These are phyloP conservation scores for Colletotrichum eremochloae DNA, from an alignment of 2,329 filamentous ascomycete genomes.

Conservation along the genomic window DNA sequence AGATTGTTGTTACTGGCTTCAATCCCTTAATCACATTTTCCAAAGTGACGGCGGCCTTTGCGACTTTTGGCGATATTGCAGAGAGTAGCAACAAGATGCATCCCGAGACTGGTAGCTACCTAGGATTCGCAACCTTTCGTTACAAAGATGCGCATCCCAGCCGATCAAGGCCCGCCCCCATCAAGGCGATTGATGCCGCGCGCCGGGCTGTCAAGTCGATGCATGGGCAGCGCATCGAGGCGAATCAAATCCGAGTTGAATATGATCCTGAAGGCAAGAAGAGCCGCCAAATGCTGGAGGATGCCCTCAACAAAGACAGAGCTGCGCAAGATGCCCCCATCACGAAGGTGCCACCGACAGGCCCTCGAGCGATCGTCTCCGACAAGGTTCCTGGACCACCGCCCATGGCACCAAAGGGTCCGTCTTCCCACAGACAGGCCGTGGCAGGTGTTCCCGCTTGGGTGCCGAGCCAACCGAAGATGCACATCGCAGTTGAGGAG, in stretches of 20 bases:
- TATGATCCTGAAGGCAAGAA: constrained; percentile 90
- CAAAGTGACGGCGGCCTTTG: constrained; percentile 82
- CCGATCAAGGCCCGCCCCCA: constrained; percentile 63
- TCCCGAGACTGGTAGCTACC: constrained; percentile 91
- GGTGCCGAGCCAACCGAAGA: constrained; percentile 60
- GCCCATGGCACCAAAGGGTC: constrained; percentile 88
- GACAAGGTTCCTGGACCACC: constrained; percentile 74
- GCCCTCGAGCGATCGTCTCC: constrained; percentile 51
- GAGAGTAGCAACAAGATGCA: constrained; percentile 95
- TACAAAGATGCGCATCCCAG: constrained; percentile 80
- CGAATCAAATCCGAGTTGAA: constrained; percentile 82
- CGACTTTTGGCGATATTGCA: constrained; percentile 86
- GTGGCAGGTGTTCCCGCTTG: constrained; percentile 49
- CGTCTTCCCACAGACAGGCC: constrained; percentile 68
- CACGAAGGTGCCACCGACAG: constrained; percentile 53
- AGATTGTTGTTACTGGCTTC: constrained; percentile 96
- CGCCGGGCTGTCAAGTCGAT: constrained; percentile 83
- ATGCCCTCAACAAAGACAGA: constrained; percentile 76
- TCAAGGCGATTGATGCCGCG: constrained; percentile 84
- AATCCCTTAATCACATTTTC: constrained; percentile 88
- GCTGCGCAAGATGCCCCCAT: constrained; percentile 52
- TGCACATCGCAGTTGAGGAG: constrained; percentile 71
- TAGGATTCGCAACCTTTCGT: constrained; percentile 92
- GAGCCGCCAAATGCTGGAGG: constrained; percentile 83
- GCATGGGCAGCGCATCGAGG: constrained; percentile 84